Conservation (phyloP, 768 basidiomycete genomes). For the Leccinum subtestaceum region DNA sequence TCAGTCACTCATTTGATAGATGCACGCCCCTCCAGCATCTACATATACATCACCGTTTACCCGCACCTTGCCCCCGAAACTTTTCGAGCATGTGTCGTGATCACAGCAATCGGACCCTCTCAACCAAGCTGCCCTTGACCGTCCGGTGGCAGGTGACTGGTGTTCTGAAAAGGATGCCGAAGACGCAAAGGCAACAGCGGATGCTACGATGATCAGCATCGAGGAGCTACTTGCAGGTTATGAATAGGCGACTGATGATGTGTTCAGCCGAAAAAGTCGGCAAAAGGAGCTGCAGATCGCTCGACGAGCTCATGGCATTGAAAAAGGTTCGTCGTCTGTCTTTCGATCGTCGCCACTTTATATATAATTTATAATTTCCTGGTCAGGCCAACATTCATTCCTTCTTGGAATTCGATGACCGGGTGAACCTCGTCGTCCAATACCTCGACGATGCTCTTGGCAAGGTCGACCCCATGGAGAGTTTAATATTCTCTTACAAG, state of each 20-base stretch:
- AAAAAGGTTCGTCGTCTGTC: slow-evolving; percentile 65
- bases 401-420: slow-evolving; percentile 93
- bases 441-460: slow-evolving; percentile 85
- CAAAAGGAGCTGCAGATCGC: slow-evolving; percentile 73
- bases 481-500: slow-evolving; percentile 88
- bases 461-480: slow-evolving; percentile 89
- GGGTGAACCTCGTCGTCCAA: slow-evolving; percentile 80
- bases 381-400: slow-evolving; percentile 89
- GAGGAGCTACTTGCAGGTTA: slow-evolving; percentile 99
- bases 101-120: slow-evolving; percentile 74
- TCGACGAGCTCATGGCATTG: slow-evolving; percentile 88
- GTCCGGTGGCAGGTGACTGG: slow-evolving; percentile 52
- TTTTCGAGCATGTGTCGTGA: slow-evolving; percentile 43
- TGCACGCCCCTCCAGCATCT: slow-evolving; percentile 10
- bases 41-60: slow-evolving; percentile 24
- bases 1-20: slow-evolving; percentile 10
- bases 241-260: slow-evolving; percentile 88
- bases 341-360: slow-evolving; percentile 3
- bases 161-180: slow-evolving; percentile 48
- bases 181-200: slow-evolving; percentile 69
- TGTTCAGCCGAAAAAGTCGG: slow-evolving; percentile 58
- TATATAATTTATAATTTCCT: neutral
- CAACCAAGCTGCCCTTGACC: slow-evolving; percentile 72
- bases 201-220: slow-evolving; percentile 84
- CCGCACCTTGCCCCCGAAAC: slow-evolving; percentile 30